Percentiles rank a stretch among this genome's conserved stretches.
These are phyloP conservation scores for Kokia cookei DNA, from an alignment of 441 rosid species.

Conservation along the genomic window DNA sequence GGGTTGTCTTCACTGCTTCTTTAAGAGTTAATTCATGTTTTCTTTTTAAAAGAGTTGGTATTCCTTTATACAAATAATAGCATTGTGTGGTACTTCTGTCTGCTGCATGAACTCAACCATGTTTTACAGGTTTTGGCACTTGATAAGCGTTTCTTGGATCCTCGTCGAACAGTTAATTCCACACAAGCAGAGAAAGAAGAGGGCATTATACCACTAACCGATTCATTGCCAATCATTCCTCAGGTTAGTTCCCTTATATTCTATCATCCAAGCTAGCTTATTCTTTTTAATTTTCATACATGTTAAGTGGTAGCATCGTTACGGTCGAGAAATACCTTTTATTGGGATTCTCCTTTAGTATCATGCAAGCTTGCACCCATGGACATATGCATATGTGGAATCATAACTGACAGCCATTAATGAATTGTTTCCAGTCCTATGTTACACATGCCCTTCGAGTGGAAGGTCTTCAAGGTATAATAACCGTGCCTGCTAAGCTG, in stretches of 20 bases:
- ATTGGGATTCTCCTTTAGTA: background rate
- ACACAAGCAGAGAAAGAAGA: conserved; percentile 97
- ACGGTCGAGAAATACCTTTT: background rate
- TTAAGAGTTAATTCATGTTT: background rate
- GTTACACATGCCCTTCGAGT: conserved; percentile 77
- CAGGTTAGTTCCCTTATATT: conserved; percentile 45
- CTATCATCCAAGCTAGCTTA: background rate
- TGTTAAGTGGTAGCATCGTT: background rate
- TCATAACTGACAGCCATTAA: background rate
- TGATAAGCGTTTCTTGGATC: conserved; percentile 95
- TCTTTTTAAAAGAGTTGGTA: background rate
- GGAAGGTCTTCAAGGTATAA: conserved; percentile 80
- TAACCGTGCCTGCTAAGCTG: conserved; percentile 86
- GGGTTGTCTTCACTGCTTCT: background rate
- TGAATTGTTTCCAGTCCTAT: conserved; percentile 57
- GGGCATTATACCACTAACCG: conserved; percentile 90
- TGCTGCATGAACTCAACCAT: conserved; percentile 9
- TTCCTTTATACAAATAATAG: background rate
- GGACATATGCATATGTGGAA: background rate
- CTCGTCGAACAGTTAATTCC: conserved; percentile 90
- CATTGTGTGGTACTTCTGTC: background rate
- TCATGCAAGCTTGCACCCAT: background rate
- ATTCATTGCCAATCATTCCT: conserved; percentile 87
- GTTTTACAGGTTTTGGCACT: conserved; percentile 79
- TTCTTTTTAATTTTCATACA: background rate